These are phyloP conservation scores for Solanum aculeatissimum DNA, from an alignment of 305 asterid genomes.

Conservation along the genomic window DNA sequence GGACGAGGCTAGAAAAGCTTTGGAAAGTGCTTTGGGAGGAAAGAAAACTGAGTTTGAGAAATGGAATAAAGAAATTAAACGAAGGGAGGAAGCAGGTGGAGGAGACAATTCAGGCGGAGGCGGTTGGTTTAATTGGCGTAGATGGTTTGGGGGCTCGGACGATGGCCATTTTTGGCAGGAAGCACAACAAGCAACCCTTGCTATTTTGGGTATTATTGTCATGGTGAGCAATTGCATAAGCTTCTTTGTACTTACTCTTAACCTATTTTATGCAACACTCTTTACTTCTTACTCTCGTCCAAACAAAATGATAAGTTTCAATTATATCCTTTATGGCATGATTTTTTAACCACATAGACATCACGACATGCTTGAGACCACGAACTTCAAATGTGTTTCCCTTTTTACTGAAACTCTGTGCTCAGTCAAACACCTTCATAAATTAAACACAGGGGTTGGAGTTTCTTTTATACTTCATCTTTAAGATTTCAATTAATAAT, in stretches of 20 bases:
- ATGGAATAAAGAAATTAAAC: slow-evolving; percentile 80
- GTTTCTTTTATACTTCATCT: not conserved
- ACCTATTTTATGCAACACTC: not conserved
- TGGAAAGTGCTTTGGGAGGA: slow-evolving; percentile 84
- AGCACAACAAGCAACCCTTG: slow-evolving; percentile 69
- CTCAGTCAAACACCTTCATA: not conserved
- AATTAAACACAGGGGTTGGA: not conserved
- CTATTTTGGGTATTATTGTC: slow-evolving; percentile 57
- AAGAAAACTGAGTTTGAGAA: slow-evolving; percentile 79
- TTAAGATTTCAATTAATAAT: not conserved
- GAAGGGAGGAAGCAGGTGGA: slow-evolving; percentile 66
- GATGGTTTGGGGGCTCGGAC: slow-evolving; percentile 61
- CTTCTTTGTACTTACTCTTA: not conserved
- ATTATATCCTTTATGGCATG: not conserved
- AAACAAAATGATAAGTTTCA: not conserved
- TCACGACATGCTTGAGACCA: not conserved
- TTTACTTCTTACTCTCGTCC: not conserved
- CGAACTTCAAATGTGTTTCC: not conserved
- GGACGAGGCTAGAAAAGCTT: slow-evolving; percentile 88
- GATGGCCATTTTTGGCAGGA: slow-evolving; percentile 86
- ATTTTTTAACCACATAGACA: not conserved
- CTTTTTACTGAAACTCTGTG: not conserved
- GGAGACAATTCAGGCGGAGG: slow-evolving; percentile 78
- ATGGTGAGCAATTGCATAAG: slow-evolving; percentile 31
- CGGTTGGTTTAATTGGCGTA: slow-evolving; percentile 64